Evolutionary conservation across 225 moss, liverwort and hornwort genomes (phyloP).

Genomic region (Physcomitrium patens): DNA sequence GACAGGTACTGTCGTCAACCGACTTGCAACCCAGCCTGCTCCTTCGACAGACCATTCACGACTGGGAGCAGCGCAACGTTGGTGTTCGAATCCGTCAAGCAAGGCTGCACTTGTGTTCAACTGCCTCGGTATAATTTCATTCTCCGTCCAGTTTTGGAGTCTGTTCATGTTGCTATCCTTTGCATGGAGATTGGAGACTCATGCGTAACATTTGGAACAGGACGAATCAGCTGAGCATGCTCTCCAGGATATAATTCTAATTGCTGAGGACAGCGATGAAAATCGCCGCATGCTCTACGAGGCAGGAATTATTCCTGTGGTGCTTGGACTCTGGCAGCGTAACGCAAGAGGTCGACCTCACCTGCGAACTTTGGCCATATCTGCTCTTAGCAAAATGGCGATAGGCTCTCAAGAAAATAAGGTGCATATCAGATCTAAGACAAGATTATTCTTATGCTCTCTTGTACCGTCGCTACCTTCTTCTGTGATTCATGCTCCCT

Average conservation of each 20-base stretch:
- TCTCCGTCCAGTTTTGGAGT: background rate
- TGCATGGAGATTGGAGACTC: background rate
- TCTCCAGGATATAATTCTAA: slow-evolving; percentile 24
- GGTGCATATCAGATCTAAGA: slow-evolving; percentile 11
- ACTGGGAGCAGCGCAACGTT: slow-evolving; percentile 40
- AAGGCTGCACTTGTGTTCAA: slow-evolving; percentile 19
- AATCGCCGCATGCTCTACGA: slow-evolving; percentile 36
- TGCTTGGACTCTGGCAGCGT: slow-evolving; percentile 41
- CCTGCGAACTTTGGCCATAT: slow-evolving; percentile 29
- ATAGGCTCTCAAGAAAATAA: slow-evolving; percentile 31
- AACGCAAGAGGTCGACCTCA: slow-evolving; percentile 28
- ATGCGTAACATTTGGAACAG: slow-evolving; percentile 17
- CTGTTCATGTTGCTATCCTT: background rate
- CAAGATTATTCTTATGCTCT: no score
- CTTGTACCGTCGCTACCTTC: no score
- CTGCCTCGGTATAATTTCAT: slow-evolving; percentile 23
- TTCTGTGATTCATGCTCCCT: background rate
- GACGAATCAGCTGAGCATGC: slow-evolving; percentile 29
- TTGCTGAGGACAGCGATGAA: slow-evolving; percentile 33
- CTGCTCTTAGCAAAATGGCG: slow-evolving; percentile 39
- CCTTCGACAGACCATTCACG: slow-evolving; percentile 39
- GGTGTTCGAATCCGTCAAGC: slow-evolving; percentile 34
- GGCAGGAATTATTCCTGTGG: slow-evolving; percentile 32
- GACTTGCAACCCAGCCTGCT: slow-evolving; percentile 36
- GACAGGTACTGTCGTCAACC: slow-evolving; percentile 22